Evolutionary conservation across 352 stramenopile genomes (phyloP), one percentile per base, ranked within the genome.

Genomic region (Phytophthora citrophthora): DNA sequence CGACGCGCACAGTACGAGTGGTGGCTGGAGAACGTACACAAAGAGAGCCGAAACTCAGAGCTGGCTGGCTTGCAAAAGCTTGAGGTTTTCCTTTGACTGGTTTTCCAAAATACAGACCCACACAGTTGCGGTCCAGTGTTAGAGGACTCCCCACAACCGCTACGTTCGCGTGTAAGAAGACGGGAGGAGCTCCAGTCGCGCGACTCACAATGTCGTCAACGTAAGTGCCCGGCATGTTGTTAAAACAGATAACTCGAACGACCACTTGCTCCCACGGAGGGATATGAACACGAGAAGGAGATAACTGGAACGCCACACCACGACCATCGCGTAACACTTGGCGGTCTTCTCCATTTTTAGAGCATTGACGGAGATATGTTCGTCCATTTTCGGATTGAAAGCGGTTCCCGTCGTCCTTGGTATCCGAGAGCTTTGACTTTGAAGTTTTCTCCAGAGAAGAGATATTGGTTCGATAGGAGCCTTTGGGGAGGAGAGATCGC

Each of bases 191-290:
- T 4, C 76, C 81, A 2, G 56, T 51, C 0, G 84, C 69, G 9
- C 81, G 83, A 31, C 78, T 83, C 31, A 90, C 73, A 11, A 95
- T 74, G 27, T 83, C 81, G 59, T 93, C 84, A 2, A 72, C 52
- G 66, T 89, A 95, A 8, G 44, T 54, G 5, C 87, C 87, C 3
- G 87, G 77, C 70, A 93, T 86, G 71, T 94, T 92, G 73, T 88
- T 93, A 65, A 91, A 81, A 47, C 85, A 92, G 29, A 76, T 82
- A 23, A 92, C 52, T 11, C 55, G 49, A 9, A 91, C 70, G 9
- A 89, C 56, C 0, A 65, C 56, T 20, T 89, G 81, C 34, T 86
- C 72, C 87, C 87, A 94, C 10, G 83, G 72, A 1, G 74, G 51
- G 39, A 94, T 81, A 2, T 63, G 49, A 20, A 90, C 27, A 3